Base-by-base conservation (phyloP, 345 rosid genomes). In the Linum usitatissimum region DNA sequence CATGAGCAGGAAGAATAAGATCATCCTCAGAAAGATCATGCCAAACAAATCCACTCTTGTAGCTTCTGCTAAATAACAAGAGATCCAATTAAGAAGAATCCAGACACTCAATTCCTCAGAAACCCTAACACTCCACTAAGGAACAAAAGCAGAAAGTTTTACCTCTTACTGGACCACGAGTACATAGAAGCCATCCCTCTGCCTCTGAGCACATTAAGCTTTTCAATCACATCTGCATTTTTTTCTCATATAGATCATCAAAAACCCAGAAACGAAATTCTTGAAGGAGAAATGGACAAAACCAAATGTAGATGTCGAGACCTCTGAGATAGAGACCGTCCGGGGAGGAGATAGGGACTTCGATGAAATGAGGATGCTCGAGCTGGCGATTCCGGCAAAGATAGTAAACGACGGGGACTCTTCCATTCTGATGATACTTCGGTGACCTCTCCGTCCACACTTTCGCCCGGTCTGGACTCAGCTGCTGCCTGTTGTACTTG, bases 291-390 rank as follows among this genome's bases (percentile, higher is more conserved):
- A 23, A 45, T 0, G 18, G 60, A 14, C 28, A 63, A 62, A 1
- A 9, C 34, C 30, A 34, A 55, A 3, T 5, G 18, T 6, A 51
- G 38, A 49, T 38, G 55, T 30, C 20, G 8, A 55, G 69, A 90
- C 99, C 99, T 81, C 84, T 83, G 48, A 93, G 73, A 71, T 80
- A 77, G 72, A 93, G 94, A 28, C 97, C 90, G 10, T 86, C 70
- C 0, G 86, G 84, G 2, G 99, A 86, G 60, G 96, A 76, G 65
- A 84, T 64, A 18, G 81, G 80, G 62, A 93, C 97, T 64, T 90
- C 94, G 61, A 93, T 90, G 87, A 93, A 87, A 67, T 93, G 99
- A 68, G 99, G 99, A 68, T 93, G 99, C 66, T 93, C 99, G n/a
- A 93, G 97, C 74, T 86, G 96, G 53, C 90, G 94, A 64, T 93